Percentiles rank a stretch among this genome's conserved stretches.
Evolutionary conservation across 176 grass and related monocot genomes (phyloP).

Genomic region (Aegilops speltoides): DNA sequence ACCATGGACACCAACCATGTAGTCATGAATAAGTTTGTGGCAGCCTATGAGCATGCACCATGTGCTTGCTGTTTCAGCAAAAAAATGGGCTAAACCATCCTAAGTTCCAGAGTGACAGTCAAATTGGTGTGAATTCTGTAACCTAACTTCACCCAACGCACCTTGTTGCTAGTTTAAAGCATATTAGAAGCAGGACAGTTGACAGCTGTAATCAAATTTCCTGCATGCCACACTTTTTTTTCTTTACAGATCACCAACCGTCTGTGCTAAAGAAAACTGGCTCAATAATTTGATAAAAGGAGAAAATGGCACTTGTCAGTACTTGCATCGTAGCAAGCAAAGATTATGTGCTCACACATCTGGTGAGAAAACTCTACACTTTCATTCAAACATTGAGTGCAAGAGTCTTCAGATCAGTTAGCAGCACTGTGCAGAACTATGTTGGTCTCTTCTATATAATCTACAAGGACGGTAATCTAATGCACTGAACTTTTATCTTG

Average conservation of each 20-base stretch:
- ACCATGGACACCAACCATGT: slow-evolving; percentile 5
- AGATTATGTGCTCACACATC: not conserved
- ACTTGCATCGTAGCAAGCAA: not conserved
- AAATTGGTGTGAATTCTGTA: not conserved
- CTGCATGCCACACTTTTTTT: not conserved
- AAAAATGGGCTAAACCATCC: slow-evolving; percentile 1
- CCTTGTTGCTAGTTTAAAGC: not conserved
- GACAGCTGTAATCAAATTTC: not conserved
- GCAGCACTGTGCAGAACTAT: not conserved
- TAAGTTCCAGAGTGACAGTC: not conserved
- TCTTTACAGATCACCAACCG: not conserved
- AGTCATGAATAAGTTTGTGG: not conserved
- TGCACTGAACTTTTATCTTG: not conserved
- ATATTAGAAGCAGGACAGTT: not conserved
- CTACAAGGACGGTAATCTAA: not conserved
- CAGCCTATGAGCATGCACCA: not conserved
- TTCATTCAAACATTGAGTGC: not conserved
- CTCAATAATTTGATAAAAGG: not conserved
- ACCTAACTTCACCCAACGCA: not conserved
- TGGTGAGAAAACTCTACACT: not conserved
- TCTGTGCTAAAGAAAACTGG: not conserved
- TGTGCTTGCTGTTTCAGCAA: slow-evolving; percentile 22
- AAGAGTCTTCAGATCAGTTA: not conserved
- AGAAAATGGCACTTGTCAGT: not conserved
- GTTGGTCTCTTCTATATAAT: not conserved